Evolutionary conservation across 768 basidiomycete genomes (phyloP).

Genomic region (Hemileccinum impolitum): DNA sequence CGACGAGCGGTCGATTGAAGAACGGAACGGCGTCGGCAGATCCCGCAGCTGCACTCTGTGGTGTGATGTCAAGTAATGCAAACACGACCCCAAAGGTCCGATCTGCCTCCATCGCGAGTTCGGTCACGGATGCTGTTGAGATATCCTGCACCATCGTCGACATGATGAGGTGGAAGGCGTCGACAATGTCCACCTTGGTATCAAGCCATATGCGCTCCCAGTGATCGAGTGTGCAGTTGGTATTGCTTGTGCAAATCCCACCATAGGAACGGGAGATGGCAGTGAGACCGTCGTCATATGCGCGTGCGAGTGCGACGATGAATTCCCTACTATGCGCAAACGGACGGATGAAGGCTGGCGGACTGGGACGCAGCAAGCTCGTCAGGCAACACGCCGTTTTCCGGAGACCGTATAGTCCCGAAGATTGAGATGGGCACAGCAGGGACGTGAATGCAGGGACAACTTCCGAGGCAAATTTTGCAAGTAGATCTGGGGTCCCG

Average conservation of each 20-base stretch:
- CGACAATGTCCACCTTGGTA: slow-evolving; percentile 69
- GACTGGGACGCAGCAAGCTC: slow-evolving; percentile 50
- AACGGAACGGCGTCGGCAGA: slow-evolving; percentile 44
- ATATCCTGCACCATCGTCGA: slow-evolving; percentile 48
- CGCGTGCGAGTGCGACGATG: slow-evolving; percentile 50
- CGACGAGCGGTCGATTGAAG: slow-evolving; percentile 62
- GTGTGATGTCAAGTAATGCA: slow-evolving; percentile 47
- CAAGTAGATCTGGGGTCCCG: slow-evolving; percentile 32
- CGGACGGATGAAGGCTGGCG: slow-evolving; percentile 44
- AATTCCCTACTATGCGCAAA: slow-evolving; percentile 55
- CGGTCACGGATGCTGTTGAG: slow-evolving; percentile 38
- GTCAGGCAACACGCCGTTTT: slow-evolving; percentile 58
- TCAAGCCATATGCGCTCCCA: slow-evolving; percentile 73
- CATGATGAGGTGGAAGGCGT: slow-evolving; percentile 62
- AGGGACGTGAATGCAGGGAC: slow-evolving; percentile 53
- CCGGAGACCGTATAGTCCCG: slow-evolving; percentile 61
- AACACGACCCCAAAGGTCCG: slow-evolving; percentile 57
- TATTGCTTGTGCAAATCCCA: slow-evolving; percentile 35
- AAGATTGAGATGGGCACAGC: slow-evolving; percentile 41
- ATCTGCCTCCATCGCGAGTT: slow-evolving; percentile 48
- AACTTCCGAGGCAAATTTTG: slow-evolving; percentile 41
- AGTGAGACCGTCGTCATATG: slow-evolving; percentile 59
- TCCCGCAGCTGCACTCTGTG: slow-evolving; percentile 17
- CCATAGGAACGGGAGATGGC: slow-evolving; percentile 60
- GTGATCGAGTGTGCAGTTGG: slow-evolving; percentile 43